Evolutionary conservation across 192 early-diverging fungal species (phyloP).

Genomic region (Phlyctochytrium planicorne): DNA sequence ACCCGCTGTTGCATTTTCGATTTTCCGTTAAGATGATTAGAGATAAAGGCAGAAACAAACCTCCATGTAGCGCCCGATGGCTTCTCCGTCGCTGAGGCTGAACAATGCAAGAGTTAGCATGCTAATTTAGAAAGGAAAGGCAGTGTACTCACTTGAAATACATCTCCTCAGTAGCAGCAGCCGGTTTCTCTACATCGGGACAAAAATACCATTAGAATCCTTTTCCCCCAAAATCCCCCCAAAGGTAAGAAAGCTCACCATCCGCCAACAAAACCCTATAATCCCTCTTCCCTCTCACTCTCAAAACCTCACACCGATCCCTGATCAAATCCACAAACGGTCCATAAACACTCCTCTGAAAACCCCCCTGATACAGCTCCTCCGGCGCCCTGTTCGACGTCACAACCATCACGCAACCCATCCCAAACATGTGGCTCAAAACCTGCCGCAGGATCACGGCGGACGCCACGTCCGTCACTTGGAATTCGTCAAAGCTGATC

Average conservation of each 20-base stretch:
- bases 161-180: neutral
- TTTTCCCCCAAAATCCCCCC: neutral
- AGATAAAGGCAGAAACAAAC: neutral
- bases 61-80: neutral
- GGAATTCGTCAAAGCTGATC: slow-evolving; percentile 93
- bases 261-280: slow-evolving; percentile 14
- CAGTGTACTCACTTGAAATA: neutral
- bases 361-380: neutral
- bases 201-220: neutral
- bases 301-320: neutral
- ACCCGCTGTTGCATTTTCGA: slow-evolving; percentile 3
- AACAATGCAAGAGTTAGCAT: neutral
- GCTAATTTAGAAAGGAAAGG: neutral
- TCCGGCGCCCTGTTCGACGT: slow-evolving; percentile 91
- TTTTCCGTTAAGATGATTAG: neutral
- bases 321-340: neutral
- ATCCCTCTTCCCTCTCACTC: slow-evolving; percentile 15
- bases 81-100: neutral
- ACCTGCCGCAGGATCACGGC: slow-evolving; percentile 87
- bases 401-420: slow-evolving; percentile 83
- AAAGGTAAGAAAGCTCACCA: slow-evolving; percentile 5
- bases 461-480: slow-evolving; percentile 94
- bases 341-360: neutral
- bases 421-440: slow-evolving; percentile 72
- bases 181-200: neutral